Conservation (phyloP, 306 rosid genomes). For the Hippophae gyantsensis region DNA sequence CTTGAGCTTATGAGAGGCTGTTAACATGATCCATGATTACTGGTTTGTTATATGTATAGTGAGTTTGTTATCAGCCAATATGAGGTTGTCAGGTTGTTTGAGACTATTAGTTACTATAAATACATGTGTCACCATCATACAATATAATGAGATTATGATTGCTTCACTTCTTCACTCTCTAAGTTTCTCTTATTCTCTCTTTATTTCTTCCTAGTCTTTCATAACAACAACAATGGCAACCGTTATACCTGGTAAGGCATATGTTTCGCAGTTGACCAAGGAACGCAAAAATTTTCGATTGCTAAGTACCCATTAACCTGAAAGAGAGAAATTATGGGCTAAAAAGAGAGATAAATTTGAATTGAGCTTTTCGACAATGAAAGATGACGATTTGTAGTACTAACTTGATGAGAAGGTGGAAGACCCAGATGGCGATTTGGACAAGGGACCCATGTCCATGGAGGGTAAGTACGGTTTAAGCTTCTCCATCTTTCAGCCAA, state of each 20-base stretch:
- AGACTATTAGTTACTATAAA: no score
- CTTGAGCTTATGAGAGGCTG: no score
- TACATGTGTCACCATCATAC: no score
- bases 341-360: background rate
- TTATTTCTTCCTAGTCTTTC: no score
- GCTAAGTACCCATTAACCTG: conserved; percentile 62
- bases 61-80: no score
- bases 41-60: no score
- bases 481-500: conserved; percentile 52
- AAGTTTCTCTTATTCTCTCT: no score
- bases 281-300: conserved; percentile 42
- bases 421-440: conserved; percentile 23
- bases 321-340: background rate
- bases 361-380: background rate
- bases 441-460: conserved; percentile 59
- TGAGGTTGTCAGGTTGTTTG: no score
- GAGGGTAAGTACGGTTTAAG: conserved; percentile 37
- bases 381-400: no score
- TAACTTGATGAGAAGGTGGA: conserved; percentile 27
- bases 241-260: conserved; percentile 29
- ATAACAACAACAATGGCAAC: conserved; percentile 10
- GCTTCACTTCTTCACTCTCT: no score
- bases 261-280: background rate
- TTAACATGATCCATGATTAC: no score
- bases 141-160: no score